Base-by-base conservation (phyloP, 2,329 filamentous ascomycete species). In the Cladosporium sphaerospermum region DNA sequence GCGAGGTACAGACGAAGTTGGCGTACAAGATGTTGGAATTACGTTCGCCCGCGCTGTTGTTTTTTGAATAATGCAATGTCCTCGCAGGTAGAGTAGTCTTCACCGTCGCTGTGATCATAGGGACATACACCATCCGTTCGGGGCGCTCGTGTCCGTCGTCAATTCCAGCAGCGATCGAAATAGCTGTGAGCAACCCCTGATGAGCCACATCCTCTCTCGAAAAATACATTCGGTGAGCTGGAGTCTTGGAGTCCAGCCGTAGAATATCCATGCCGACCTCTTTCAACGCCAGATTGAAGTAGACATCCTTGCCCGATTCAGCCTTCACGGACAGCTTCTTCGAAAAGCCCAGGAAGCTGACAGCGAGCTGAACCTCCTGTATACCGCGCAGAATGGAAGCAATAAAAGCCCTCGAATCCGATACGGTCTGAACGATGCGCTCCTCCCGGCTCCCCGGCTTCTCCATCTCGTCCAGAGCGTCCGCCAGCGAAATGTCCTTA, bases 151-250 rank as follows among this genome's bases (percentile, higher is more conserved):
- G 82, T n/a, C 89, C 89, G 67, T 96, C 90, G 64, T 96, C 91
- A 34, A 99, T 78, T 37, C 90, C 93, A 54, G 97, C 79, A 0
- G 92, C 92, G 53, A 99, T 88, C 1, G 93, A 96, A 39, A 99
- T 83, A 3, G 91, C 93, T 14, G 92, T 93, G 18, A 93, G 80
- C 34, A 99, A 78, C 9, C 91, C 93, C 75, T 99, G 92, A 68
- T 99, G 93, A 10, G 93, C 93, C 63, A 96, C 84, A 66, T 96
- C 93, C 57, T 89, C 86, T 18, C 86, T 83, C 2, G 91, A 88
- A 66, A 99, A 99, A 71, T 99, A 97, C 93, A 97, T 99, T 58
- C 93, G 84, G 75, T 99, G 93, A 0, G 92, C 90, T 1, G 93
- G 90, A 13, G 91, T 96, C 63, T 89, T 92, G 40, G 89, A 86